Evolutionary conservation across 805 yeast genomes (phyloP).

Genomic region (Hyphopichia homilentoma): DNA sequence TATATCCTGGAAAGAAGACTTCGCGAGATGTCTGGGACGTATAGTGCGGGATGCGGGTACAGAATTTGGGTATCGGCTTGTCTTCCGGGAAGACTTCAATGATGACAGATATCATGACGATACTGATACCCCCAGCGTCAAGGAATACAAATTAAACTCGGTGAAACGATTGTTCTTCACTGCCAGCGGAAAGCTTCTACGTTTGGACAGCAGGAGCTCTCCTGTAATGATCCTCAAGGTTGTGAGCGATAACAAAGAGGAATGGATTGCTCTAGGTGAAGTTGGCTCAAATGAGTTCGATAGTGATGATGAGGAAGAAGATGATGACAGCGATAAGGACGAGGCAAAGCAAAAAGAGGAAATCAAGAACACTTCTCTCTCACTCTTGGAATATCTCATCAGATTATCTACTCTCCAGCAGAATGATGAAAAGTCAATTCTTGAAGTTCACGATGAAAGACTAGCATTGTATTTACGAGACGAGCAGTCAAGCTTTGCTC

Average conservation of each 20-base stretch:
- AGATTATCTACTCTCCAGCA: constrained; percentile 59
- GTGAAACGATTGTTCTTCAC: constrained; percentile 59
- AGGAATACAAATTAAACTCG: constrained; percentile 32
- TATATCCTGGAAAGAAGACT: constrained; percentile 72
- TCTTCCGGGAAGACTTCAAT: constrained; percentile 53
- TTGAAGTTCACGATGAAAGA: constrained; percentile 63
- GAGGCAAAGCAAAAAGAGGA: constrained; percentile 12
- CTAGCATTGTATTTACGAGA: constrained; percentile 58
- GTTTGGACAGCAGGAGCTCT: constrained; percentile 54
- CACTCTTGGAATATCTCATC: constrained; percentile 61
- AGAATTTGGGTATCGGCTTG: constrained; percentile 34
- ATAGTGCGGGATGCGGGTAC: constrained; percentile 24
- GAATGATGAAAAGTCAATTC: constrained; percentile 51
- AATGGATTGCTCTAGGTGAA: constrained; percentile 53
- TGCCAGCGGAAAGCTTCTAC: constrained; percentile 64
- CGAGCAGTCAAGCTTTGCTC: constrained; percentile 29
- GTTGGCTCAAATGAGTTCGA: constrained; percentile 17
- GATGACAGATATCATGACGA: constrained; percentile 73
- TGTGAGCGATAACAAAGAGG: constrained; percentile 15
- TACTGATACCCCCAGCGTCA: constrained; percentile 38
- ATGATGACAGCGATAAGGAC: constrained; percentile 23
- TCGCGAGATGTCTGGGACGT: constrained; percentile 50
- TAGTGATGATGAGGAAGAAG: constrained; percentile 22
- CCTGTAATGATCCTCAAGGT: constrained; percentile 68
- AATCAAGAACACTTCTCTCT: constrained; percentile 35